Evolutionary conservation across 306 rosid species (phyloP), one percentile per base, ranked within the genome.

Genomic region (Calophaca sinica): DNA sequence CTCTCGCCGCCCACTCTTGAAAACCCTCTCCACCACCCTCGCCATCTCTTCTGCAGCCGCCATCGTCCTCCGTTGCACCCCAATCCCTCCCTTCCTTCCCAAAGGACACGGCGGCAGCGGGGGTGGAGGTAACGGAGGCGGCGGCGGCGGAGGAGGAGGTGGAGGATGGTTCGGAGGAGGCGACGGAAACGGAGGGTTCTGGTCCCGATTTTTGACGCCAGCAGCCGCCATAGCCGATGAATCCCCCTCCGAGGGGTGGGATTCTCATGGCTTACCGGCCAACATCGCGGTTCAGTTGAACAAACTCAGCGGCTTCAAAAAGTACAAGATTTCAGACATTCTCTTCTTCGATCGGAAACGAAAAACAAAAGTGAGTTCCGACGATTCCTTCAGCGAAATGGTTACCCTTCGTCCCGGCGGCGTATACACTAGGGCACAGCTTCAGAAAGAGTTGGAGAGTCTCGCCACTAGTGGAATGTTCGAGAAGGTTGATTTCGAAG

Each of bases 401-500:
- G 96, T 94, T 50, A 92, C 96, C 0, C 79, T 94, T 65, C 70
- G 90, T 13, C 92, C 99, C 0, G 93, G 96, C 1, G 96, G 96
- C 4, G 44, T 85, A 2, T 94, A 94, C 85, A 87, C 97, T 5
- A 94, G 85, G 76, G 84, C 96, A 0, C 99, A 92, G 78, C 91
- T 94, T 13, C 96, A 89, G 85, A 94, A 90, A 62, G 97, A 94
- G 87, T 87, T 94, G 2, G 99, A 94, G 53, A 73, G 82, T 14
- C 83, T 94, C 0, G 92, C 92, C 3, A 85, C 88, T n/a, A 92
- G 96, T 49, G 99, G 99, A 46, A 94, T 94, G 99, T 94, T 94
- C 73, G 97, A 92, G 86, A 94, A 92, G 84, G 99, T 94, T 6
- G 96, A 94, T 64, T 54, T 94, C 84, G 97, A 94, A 70, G 97